Evolutionary conservation across 805 yeast species (phyloP).

Genomic region (Danielozyma ontarioensis): DNA sequence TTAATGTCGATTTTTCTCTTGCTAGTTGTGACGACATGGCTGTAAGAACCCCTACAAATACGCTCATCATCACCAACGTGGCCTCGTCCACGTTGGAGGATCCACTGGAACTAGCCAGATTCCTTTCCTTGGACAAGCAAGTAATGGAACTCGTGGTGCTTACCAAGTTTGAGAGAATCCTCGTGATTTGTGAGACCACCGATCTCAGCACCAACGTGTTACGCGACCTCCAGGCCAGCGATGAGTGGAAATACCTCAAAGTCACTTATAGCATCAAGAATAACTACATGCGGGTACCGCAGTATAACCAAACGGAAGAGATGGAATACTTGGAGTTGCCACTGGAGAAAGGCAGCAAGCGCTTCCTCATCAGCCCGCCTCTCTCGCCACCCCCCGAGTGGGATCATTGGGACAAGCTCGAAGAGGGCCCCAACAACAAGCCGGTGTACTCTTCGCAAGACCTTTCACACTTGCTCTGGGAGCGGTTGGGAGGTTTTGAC

Average conservation of each 20-base stretch:
- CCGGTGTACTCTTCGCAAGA: slow-evolving; percentile 34
- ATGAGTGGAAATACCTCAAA: slow-evolving; percentile 11
- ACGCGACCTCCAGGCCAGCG: slow-evolving; percentile 8
- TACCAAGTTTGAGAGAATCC: slow-evolving; percentile 27
- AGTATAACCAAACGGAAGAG: slow-evolving; percentile 2
- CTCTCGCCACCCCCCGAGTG: slow-evolving; percentile 40
- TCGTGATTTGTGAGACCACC: slow-evolving; percentile 26
- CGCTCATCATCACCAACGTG: slow-evolving; percentile 30
- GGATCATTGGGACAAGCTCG: slow-evolving; percentile 37
- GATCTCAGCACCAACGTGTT: slow-evolving; percentile 16
- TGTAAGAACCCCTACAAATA: slow-evolving; percentile 17
- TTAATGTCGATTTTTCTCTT: too few species aligned
- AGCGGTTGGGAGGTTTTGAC: slow-evolving; percentile 36
- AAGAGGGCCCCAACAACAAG: slow-evolving; percentile 36
- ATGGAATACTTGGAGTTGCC: slow-evolving; percentile 36
- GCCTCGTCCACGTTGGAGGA: slow-evolving; percentile 14
- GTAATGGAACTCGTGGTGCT: slow-evolving; percentile 30
- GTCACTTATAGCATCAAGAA: slow-evolving; percentile 31
- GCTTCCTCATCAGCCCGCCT: slow-evolving; percentile 43
- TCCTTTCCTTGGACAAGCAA: slow-evolving; percentile 18
- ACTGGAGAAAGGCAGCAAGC: slow-evolving; percentile 28
- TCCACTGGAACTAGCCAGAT: slow-evolving; percentile 21
- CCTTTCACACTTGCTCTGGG: slow-evolving; percentile 40
- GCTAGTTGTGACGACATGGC: too few species aligned
- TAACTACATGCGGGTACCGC: slow-evolving; percentile 16